Evolutionary conservation across 441 rosid genomes (phyloP).

Genomic region (Erodium texanum): DNA sequence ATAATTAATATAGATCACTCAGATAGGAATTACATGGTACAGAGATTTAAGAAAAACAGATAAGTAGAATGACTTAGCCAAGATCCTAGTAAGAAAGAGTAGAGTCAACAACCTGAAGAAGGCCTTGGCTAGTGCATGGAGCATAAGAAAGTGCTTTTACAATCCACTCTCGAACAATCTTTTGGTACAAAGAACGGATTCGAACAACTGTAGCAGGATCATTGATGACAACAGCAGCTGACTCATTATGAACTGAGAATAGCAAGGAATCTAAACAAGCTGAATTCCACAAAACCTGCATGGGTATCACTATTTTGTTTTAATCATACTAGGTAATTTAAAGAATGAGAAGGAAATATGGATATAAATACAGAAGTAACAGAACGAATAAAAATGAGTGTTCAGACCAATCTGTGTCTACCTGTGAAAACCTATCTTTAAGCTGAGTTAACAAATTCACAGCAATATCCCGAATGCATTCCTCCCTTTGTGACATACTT

Average conservation of each 20-base stretch:
- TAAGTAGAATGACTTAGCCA: not conserved
- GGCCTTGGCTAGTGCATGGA: constrained; percentile 98
- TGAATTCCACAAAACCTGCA: constrained; percentile 98
- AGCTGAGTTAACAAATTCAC: constrained; percentile 79
- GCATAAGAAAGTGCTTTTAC: constrained; percentile 79
- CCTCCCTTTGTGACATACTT: constrained; percentile 95
- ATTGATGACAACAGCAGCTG: constrained; percentile 53
- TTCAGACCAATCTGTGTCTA: constrained; percentile 21
- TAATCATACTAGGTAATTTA: constrained; percentile 16
- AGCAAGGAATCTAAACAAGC: constrained; percentile 81
- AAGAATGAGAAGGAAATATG: constrained; percentile 12
- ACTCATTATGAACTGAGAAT: constrained; percentile 60
- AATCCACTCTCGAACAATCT: constrained; percentile 83
- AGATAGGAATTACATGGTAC: not conserved
- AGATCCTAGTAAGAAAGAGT: not conserved
- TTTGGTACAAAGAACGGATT: constrained; percentile 82
- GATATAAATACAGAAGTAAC: not conserved
- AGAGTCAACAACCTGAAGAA: constrained; percentile 64
- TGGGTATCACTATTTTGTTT: constrained; percentile 16
- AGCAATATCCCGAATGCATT: constrained; percentile 80
- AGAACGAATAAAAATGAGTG: not conserved
- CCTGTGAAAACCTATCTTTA: constrained; percentile 97
- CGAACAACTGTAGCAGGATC: constrained; percentile 81
- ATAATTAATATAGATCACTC: constrained; percentile 1
- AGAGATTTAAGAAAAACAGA: not conserved